These are phyloP conservation scores for Cantharellus cinnabarinus DNA, from an alignment of 768 basidiomycete species.

Conservation along the genomic window DNA sequence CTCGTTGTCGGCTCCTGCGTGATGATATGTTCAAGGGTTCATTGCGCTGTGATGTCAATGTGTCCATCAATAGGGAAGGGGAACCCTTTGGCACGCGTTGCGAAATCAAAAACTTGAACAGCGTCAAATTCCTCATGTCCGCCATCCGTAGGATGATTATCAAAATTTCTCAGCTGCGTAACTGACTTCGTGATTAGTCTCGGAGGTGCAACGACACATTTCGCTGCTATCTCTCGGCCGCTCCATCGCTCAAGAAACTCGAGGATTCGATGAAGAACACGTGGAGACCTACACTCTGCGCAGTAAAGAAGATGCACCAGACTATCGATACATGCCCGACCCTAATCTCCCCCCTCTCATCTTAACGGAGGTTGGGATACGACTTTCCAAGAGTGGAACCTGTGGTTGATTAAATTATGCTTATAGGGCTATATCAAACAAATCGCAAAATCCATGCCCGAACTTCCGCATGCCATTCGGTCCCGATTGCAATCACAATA, in stretches of 20 bases:
- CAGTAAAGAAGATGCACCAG: slow-evolving; percentile 83
- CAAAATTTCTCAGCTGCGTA: neutral
- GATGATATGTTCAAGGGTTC: slow-evolving; percentile 42
- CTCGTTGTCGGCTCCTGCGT: neutral
- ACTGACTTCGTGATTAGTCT: slow-evolving; percentile 27
- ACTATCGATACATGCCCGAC: slow-evolving; percentile 98
- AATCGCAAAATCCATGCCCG: slow-evolving; percentile 39
- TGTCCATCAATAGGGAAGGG: slow-evolving; percentile 60
- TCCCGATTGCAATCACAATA: slow-evolving; percentile 29
- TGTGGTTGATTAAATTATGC: neutral
- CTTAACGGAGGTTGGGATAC: slow-evolving; percentile 6
- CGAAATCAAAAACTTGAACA: slow-evolving; percentile 95
- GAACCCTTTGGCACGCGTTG: slow-evolving; percentile 54
- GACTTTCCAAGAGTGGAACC: neutral
- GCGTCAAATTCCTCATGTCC: slow-evolving; percentile 59
- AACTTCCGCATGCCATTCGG: slow-evolving; percentile 48
- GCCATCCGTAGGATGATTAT: slow-evolving; percentile 46
- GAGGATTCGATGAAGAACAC: slow-evolving; percentile 68
- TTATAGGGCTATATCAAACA: slow-evolving; percentile 40
- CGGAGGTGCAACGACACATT: slow-evolving; percentile 67
- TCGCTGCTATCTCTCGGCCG: slow-evolving; percentile 25
- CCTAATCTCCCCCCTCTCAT: slow-evolving; percentile 68
- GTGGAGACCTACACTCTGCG: slow-evolving; percentile 67
- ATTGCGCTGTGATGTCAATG: slow-evolving; percentile 84
- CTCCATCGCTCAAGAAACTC: slow-evolving; percentile 61